phyloP scores from a whole-genome alignment of 2,329 filamentous ascomycete genomes.

The Sordariomycetes sp. region DNA sequence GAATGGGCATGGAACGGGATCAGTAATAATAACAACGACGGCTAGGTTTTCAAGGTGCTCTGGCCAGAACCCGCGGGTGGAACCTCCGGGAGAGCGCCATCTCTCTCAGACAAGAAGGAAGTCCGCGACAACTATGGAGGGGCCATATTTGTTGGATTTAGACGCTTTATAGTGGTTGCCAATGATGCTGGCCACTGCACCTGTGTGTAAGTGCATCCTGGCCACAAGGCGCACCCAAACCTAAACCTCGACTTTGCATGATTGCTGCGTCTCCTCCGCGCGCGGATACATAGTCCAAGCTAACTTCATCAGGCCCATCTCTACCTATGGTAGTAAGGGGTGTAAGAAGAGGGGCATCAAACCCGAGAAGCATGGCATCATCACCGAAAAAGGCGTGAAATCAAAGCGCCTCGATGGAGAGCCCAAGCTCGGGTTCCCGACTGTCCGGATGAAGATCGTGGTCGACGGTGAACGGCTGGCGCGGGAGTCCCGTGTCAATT shows the following conservation, averaged over 20 bases:
- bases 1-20: not conserved
- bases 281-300: not conserved
- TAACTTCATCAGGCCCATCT: slow-evolving; percentile 34
- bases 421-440: slow-evolving; percentile 33
- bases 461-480: slow-evolving; percentile 32
- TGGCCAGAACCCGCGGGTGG: slow-evolving; percentile 41
- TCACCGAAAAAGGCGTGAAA: slow-evolving; percentile 25
- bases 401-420: slow-evolving; percentile 26
- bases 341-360: slow-evolving; percentile 44
- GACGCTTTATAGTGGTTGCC: slow-evolving; percentile 43
- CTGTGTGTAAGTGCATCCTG: slow-evolving; percentile 37
- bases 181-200: slow-evolving; percentile 41
- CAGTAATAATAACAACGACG: not conserved
- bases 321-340: slow-evolving; percentile 40
- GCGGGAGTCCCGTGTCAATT: slow-evolving; percentile 44
- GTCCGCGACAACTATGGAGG: slow-evolving; percentile 22
- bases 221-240: not conserved
- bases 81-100: slow-evolving; percentile 16
- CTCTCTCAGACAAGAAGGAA: slow-evolving; percentile 20
- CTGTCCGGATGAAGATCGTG: slow-evolving; percentile 32
- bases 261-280: not conserved
- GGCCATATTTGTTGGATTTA: slow-evolving; percentile 35
- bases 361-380: slow-evolving; percentile 40
- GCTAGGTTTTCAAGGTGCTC: slow-evolving; percentile 42
- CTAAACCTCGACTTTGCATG: not conserved